Percentiles rank a stretch among this genome's conserved stretches.
phyloP scores from a whole-genome alignment of 2,329 filamentous ascomycete genomes.

The Colletotrichum euphorbiae region DNA sequence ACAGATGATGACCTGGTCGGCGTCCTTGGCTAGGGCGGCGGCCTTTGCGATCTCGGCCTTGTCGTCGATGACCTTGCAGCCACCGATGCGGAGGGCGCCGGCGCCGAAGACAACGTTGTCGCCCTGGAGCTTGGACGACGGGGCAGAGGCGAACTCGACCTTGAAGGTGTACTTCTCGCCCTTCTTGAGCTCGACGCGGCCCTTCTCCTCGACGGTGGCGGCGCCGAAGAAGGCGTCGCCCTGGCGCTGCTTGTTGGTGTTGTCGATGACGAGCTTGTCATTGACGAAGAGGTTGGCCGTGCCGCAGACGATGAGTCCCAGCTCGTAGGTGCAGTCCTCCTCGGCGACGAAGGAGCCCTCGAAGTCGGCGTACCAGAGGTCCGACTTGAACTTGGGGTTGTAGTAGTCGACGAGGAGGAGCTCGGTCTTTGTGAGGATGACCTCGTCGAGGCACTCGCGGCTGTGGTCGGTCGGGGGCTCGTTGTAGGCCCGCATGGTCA shows the following conservation, averaged over 20 bases:
- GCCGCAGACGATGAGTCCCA: slow-evolving; percentile 74
- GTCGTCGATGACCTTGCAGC: slow-evolving; percentile 67
- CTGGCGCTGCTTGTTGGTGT: slow-evolving; percentile 70
- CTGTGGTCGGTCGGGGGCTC: slow-evolving; percentile 62
- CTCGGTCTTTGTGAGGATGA: slow-evolving; percentile 61
- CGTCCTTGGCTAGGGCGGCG: slow-evolving; percentile 73
- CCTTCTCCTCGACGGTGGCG: slow-evolving; percentile 73
- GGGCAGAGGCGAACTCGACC: slow-evolving; percentile 70
- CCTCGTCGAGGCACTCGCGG: slow-evolving; percentile 63
- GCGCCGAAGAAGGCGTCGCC: slow-evolving; percentile 75
- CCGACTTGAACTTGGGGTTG: slow-evolving; percentile 63
- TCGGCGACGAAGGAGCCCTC: slow-evolving; percentile 71
- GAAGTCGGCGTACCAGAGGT: slow-evolving; percentile 69
- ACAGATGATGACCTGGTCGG: slow-evolving; percentile 83
- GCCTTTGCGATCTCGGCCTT: slow-evolving; percentile 73
- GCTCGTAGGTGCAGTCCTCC: slow-evolving; percentile 70
- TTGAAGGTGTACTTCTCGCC: slow-evolving; percentile 69
- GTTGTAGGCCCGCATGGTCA: slow-evolving; percentile 72
- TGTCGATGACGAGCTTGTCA: slow-evolving; percentile 72
- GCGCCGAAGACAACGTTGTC: slow-evolving; percentile 65
- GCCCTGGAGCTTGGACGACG: slow-evolving; percentile 65
- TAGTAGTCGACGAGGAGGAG: slow-evolving; percentile 62
- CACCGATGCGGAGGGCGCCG: slow-evolving; percentile 73
- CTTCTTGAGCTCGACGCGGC: slow-evolving; percentile 66
- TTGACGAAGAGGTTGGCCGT: slow-evolving; percentile 75